Evolutionary conservation across 371 early-diverging fungal species (phyloP), one percentile per base, ranked within the genome.

Genomic region (Mortierella sp.): DNA sequence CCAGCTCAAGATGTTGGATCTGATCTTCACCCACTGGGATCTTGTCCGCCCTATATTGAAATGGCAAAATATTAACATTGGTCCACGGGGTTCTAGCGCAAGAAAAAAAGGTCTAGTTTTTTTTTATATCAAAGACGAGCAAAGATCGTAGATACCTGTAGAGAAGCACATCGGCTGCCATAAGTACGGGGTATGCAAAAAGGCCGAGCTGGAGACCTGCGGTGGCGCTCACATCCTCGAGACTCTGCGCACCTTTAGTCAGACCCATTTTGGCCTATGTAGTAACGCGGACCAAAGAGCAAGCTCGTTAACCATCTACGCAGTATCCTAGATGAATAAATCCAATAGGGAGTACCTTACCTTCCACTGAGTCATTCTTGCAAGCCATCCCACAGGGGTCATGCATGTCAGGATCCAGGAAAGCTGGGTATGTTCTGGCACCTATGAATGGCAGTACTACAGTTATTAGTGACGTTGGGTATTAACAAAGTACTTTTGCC

Each of bases 311-410:
- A 14, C 5, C 14, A 21, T 50, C 5, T 50, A n/a, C 50, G 14
- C 5, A 14, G 21, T 16, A 14, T 3, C 14, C 9, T 66, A 14
- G 29, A 21, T 57, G 25, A 52, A 48, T 21, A 4, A 4, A 37
- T 37, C 5, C 5, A 37, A 5, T 5, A 37, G 37, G 37, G 5
- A 37, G 37, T 37, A 37, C 37, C 16, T 9, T 61, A 84, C 86
- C 87, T 97, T 96, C 97, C 97, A 98, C 72, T 98, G 98, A 7
- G 97, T 97, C 98, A 98, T 98, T 16, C 97, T 85, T 9, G 90
- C 90, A 6, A 98, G 81, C 94, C 95, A 94, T 0, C 94, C 92
- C 2, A 97, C 88, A 25, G 96, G 94, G 7, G 96, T 93, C 50
- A 92, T 84, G 66, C 95, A 96, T 67, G 89, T 92, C 65, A 97